These are phyloP conservation scores for Diplogelasinospora grovesii DNA, from an alignment of 495 filamentous ascomycete genomes.

Conservation along the genomic window DNA sequence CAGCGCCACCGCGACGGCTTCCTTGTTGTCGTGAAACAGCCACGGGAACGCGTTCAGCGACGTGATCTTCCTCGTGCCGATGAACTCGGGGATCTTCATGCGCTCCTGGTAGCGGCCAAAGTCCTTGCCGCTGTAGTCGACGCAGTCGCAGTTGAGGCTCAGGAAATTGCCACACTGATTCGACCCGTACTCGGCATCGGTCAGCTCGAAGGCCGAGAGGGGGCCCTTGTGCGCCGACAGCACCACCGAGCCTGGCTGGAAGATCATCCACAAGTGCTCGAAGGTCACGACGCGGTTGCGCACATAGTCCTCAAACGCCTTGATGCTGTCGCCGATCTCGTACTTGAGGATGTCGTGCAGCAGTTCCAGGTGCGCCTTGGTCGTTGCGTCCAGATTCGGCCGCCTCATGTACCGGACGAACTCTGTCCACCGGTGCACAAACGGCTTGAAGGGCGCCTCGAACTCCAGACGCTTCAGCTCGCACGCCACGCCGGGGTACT, in stretches of 20 bases:
- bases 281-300: slow-evolving; percentile 54
- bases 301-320: slow-evolving; percentile 51
- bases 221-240: slow-evolving; percentile 23
- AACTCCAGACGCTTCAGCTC: slow-evolving; percentile 55
- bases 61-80: slow-evolving; percentile 51
- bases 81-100: slow-evolving; percentile 43
- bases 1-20: slow-evolving; percentile 32
- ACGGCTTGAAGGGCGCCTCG: slow-evolving; percentile 51
- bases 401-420: slow-evolving; percentile 41
- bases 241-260: slow-evolving; percentile 32
- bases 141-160: slow-evolving; percentile 34
- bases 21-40: slow-evolving; percentile 43
- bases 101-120: slow-evolving; percentile 45
- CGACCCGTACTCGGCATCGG: slow-evolving; percentile 21
- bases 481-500: slow-evolving; percentile 59
- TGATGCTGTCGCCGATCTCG: slow-evolving; percentile 53
- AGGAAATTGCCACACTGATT: slow-evolving; percentile 37
- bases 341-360: slow-evolving; percentile 49
- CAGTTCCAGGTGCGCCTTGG: slow-evolving; percentile 51
- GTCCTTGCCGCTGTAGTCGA: slow-evolving; percentile 54
- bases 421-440: slow-evolving; percentile 61
- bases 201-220: slow-evolving; percentile 28
- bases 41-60: slow-evolving; percentile 52
- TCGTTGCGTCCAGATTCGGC: slow-evolving; percentile 40
- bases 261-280: slow-evolving; percentile 43